Percentiles rank a stretch among this genome's conserved stretches.
Evolutionary conservation across 2,329 filamentous ascomycete species (phyloP).

Genomic region (Periconia digitata): DNA sequence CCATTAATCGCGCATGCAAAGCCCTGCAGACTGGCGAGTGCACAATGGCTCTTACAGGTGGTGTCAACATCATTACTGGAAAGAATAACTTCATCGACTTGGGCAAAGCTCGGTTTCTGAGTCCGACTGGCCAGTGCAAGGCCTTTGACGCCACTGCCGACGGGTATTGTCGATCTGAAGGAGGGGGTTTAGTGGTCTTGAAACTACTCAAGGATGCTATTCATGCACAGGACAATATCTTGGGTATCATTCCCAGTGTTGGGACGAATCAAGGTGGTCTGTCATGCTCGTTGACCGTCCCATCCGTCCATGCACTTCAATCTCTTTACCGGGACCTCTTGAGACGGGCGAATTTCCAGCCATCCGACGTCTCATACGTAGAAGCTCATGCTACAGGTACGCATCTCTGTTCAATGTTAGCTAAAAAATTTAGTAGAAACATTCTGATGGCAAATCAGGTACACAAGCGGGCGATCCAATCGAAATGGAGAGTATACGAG

Average conservation of each 20-base stretch:
- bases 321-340: constrained; percentile 20
- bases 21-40: not conserved
- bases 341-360: constrained; percentile 40
- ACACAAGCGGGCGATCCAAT: no score
- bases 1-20: not conserved
- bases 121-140: constrained; percentile 28
- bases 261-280: constrained; percentile 38
- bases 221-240: constrained; percentile 35
- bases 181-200: constrained; percentile 28
- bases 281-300: constrained; percentile 32
- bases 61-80: constrained; percentile 43
- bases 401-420: no score
- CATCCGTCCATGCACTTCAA: constrained; percentile 22
- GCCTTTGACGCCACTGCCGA: constrained; percentile 35
- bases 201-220: constrained; percentile 39
- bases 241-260: constrained; percentile 32
- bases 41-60: not conserved
- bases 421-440: no score
- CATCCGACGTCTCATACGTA: constrained; percentile 30
- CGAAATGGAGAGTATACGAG: no score
- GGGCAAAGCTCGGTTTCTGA: constrained; percentile 28
- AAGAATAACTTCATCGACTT: constrained; percentile 41
- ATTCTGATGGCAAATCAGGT: no score
- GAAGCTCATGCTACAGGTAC: constrained; percentile 40
- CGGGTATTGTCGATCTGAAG: constrained; percentile 40